Percentiles rank a stretch among this genome's conserved stretches.
Evolutionary conservation across 164 flowering plant species (phyloP).

Genomic region (Annona cherimola): DNA sequence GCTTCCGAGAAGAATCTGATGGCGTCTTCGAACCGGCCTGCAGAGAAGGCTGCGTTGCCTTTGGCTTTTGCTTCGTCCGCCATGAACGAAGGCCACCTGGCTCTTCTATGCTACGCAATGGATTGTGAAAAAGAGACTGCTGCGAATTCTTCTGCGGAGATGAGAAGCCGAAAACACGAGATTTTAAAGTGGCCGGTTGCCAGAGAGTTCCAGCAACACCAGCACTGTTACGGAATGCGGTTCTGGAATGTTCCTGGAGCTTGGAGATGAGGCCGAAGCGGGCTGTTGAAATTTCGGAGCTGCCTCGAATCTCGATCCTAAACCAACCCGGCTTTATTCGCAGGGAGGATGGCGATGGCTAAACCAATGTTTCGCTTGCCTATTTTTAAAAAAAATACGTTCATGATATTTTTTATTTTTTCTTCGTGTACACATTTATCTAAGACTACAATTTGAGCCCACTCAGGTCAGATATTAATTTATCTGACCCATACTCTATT

Average conservation of each 20-base stretch:
- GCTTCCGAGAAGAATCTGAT: slow-evolving; percentile 75
- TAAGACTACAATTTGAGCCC: no score
- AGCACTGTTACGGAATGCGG: background rate
- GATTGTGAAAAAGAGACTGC: background rate
- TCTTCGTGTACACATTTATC: no score
- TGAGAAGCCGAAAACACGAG: background rate
- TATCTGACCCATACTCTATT: no score
- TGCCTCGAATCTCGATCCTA: no score
- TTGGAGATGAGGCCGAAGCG: no score
- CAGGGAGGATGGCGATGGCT: no score
- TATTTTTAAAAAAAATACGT: no score
- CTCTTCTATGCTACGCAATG: background rate
- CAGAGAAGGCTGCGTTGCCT: slow-evolving; percentile 93
- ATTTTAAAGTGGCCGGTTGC: background rate
- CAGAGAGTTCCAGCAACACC: background rate
- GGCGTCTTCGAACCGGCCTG: slow-evolving; percentile 65
- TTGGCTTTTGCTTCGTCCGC: slow-evolving; percentile 98
- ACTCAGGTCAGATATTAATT: no score
- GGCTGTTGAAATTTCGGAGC: no score
- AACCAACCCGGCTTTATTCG: no score
- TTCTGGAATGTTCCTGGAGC: background rate
- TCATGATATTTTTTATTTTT: no score
- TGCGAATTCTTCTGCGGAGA: background rate
- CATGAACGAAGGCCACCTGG: slow-evolving; percentile 17
- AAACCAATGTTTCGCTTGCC: no score